A percentile compares a stretch with the other conserved stretches of the same genome.
Evolutionary conservation across 2,329 filamentous ascomycete genomes (phyloP).

Genomic region (Myrmaecium sp.): DNA sequence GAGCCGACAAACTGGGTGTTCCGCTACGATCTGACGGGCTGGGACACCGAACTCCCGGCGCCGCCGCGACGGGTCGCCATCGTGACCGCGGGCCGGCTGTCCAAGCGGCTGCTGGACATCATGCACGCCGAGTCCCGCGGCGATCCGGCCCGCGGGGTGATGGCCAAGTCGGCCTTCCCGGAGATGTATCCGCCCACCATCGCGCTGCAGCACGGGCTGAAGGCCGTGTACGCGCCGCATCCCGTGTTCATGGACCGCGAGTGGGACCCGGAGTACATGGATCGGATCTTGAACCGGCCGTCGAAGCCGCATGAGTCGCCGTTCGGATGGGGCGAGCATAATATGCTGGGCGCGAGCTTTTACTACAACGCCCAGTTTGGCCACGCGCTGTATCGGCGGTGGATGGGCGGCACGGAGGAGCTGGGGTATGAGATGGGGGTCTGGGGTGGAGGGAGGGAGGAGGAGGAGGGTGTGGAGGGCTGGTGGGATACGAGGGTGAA

Average conservation of each 20-base stretch:
- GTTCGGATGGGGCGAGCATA: conserved; percentile 36
- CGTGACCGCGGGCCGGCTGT: conserved; percentile 58
- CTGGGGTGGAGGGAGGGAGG: conserved; percentile 16
- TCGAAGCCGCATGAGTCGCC: conserved; percentile 26
- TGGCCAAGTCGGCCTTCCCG: too few species aligned
- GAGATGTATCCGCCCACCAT: conserved; percentile 66
- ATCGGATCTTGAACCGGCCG: conserved; percentile 32
- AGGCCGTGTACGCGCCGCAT: conserved; percentile 62
- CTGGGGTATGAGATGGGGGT: too few species aligned
- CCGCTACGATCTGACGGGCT: conserved; percentile 50
- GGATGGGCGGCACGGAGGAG: conserved; percentile 32
- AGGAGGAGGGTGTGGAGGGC: too few species aligned
- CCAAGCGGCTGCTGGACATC: conserved; percentile 51
- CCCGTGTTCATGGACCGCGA: conserved; percentile 65
- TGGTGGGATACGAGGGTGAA: conserved; percentile 20
- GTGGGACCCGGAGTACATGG: conserved; percentile 37
- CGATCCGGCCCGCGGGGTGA: conserved; percentile 51
- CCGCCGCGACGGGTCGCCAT: conserved; percentile 61
- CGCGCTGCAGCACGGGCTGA: conserved; percentile 60
- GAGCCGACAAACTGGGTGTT: conserved; percentile 58
- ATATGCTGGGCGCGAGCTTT: conserved; percentile 32
- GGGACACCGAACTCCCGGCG: conserved; percentile 34
- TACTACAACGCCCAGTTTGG: conserved; percentile 34
- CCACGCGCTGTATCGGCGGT: conserved; percentile 30
- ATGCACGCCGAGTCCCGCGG: conserved; percentile 71